These are phyloP conservation scores for Cadophora sp. DNA, from an alignment of 2,329 filamentous ascomycete genomes.

Conservation along the genomic window DNA sequence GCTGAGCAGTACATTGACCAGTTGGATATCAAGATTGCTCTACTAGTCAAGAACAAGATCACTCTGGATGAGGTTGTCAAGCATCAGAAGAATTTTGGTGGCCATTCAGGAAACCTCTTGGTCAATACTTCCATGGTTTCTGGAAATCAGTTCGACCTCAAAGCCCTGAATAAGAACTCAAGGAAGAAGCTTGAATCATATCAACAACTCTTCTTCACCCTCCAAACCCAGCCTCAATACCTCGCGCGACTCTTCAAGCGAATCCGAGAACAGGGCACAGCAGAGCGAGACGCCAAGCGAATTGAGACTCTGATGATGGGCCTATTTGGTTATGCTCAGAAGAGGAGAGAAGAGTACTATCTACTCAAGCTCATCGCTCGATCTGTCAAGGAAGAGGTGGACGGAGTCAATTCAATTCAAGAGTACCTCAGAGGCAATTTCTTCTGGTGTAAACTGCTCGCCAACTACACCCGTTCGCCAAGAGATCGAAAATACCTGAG, in stretches of 20 bases:
- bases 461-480: slow-evolving; percentile 88
- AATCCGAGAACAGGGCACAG: slow-evolving; percentile 80
- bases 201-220: slow-evolving; percentile 95
- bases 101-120: slow-evolving; percentile 82
- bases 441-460: slow-evolving; percentile 89
- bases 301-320: slow-evolving; percentile 96
- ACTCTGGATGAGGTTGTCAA: slow-evolving; percentile 97
- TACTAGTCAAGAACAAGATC: slow-evolving; percentile 99
- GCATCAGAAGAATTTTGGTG: slow-evolving; percentile 95
- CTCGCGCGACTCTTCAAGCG: slow-evolving; percentile 86
- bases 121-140: slow-evolving; percentile 89
- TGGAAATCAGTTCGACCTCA: slow-evolving; percentile 92
- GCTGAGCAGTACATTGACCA: slow-evolving; percentile 98
- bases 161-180: slow-evolving; percentile 96
- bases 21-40: slow-evolving; percentile 97
- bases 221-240: slow-evolving; percentile 97
- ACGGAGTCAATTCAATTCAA: slow-evolving; percentile 73
- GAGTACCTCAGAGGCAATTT: slow-evolving; percentile 90
- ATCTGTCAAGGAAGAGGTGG: slow-evolving; percentile 86
- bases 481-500: slow-evolving; percentile 91
- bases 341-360: slow-evolving; percentile 96
- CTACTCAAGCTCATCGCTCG: slow-evolving; percentile 85
- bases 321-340: slow-evolving; percentile 95
- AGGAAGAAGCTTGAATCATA: slow-evolving; percentile 95
- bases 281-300: slow-evolving; percentile 91